Conservation (phyloP, 2,329 filamentous ascomycete species). For the Colletotrichum orchidophilum region DNA sequence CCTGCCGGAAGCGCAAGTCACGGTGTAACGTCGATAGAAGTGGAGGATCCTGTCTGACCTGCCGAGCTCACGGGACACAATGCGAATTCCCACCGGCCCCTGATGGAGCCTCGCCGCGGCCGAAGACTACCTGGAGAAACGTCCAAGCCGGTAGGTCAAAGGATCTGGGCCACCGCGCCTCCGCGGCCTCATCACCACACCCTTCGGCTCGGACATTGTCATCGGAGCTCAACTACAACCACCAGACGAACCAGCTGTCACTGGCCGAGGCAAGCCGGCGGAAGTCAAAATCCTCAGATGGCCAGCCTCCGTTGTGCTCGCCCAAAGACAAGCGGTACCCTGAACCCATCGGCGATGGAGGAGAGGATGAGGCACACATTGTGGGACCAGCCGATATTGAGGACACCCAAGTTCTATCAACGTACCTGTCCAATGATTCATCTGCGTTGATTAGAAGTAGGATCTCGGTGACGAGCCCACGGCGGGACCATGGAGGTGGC, state of each 20-base stretch:
- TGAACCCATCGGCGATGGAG: conserved; percentile 34
- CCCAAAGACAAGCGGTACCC: conserved; percentile 6
- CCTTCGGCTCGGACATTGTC: neutral
- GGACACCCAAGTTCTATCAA: conserved; percentile 69
- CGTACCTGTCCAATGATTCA: conserved; percentile 38
- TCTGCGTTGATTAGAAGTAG: conserved; percentile 15
- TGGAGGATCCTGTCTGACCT: conserved; percentile 63
- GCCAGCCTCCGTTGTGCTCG: neutral
- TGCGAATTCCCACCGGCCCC: conserved; percentile 58
- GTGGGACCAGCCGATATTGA: conserved; percentile 67
- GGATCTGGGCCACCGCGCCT: neutral
- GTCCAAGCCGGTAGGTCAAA: conserved; percentile 1
- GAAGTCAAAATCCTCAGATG: neutral
- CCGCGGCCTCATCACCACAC: neutral
- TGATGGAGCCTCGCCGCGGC: conserved; percentile 8
- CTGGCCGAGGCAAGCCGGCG: conserved; percentile 38
- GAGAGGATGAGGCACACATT: conserved; percentile 59
- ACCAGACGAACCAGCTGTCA: neutral
- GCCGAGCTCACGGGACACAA: conserved; percentile 65
- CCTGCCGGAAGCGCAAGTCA: conserved; percentile 69
- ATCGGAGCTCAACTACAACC: neutral
- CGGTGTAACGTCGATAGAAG: conserved; percentile 67
- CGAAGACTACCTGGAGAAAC: conserved; percentile 18
- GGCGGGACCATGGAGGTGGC: conserved; percentile 9
- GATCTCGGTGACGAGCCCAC: conserved; percentile 25